phyloP scores from a whole-genome alignment of 257 asterid species.

The Coffea canephora region DNA sequence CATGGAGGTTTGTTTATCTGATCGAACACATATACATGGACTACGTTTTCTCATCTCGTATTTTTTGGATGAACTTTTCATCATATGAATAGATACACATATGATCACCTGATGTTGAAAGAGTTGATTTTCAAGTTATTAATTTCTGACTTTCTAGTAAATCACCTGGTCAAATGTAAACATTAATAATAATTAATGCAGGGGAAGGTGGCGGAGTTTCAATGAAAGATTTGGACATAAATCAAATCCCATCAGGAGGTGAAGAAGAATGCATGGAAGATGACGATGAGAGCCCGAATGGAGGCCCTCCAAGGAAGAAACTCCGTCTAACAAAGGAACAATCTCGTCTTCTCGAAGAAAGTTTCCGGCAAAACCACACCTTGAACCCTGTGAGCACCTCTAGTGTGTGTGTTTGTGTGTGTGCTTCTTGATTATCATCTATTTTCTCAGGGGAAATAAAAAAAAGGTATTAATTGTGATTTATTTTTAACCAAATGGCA shows the following conservation, averaged over 20 bases:
- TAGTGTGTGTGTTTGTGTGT: background rate
- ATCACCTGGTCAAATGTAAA: slow-evolving; percentile 3
- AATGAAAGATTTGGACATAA: slow-evolving; percentile 59
- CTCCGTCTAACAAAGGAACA: slow-evolving; percentile 73
- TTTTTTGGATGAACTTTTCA: background rate
- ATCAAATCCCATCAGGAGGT: slow-evolving; percentile 47
- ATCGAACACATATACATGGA: background rate
- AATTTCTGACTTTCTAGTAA: slow-evolving; percentile 9
- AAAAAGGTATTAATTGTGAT: background rate
- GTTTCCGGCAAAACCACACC: slow-evolving; percentile 64
- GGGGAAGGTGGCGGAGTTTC: slow-evolving; percentile 36
- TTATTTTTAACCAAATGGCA: background rate
- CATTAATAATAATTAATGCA: slow-evolving; percentile 6
- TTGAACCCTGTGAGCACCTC: slow-evolving; percentile 54
- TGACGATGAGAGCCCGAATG: slow-evolving; percentile 48
- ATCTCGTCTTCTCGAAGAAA: slow-evolving; percentile 75
- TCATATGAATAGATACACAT: background rate
- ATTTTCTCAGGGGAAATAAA: background rate
- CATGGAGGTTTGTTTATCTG: background rate
- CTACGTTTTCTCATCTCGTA: background rate
- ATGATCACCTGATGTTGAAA: slow-evolving; percentile 4
- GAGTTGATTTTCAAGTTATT: background rate
- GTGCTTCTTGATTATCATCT: background rate
- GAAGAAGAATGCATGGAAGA: slow-evolving; percentile 51
- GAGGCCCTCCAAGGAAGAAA: slow-evolving; percentile 56